Base-by-base conservation (phyloP, 2,329 filamentous ascomycete genomes). In the Diaporthe ampelina region DNA sequence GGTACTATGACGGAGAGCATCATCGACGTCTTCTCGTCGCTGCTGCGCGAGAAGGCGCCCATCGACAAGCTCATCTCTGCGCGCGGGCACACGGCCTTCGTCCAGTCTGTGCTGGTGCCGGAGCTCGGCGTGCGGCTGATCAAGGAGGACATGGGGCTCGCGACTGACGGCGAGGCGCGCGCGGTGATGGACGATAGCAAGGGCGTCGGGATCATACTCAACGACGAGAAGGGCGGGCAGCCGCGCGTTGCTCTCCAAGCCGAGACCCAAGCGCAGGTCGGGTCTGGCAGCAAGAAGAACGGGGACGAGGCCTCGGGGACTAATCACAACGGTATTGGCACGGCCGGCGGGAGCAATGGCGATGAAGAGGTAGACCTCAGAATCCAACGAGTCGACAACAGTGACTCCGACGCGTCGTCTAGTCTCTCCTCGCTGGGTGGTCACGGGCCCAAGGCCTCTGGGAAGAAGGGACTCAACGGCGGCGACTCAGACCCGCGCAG, bases 61-160 rank as follows among this genome's bases (percentile, higher is more conserved):
- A 86, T 88, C 70, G 94, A 96, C 80, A 84, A 86, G 21, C 85
- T 94, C 24, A 89, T 95, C 74, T 89, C 92, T 19, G 89, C 89
- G 1, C 87, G 92, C 43, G 93, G 93, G 1, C 88, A 92, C 48
- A 90, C 90, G 6, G 89, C 88, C 32, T 96, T 93, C 78, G 90
- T 95, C 3, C 93, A 95, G 82, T 87, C 88, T 0, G 94, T 96
- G 1, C 84, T 97, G 75, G 94, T 97, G 32, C 94, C 94, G 0
- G 95, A 97, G 81, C 80, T 91, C 77, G 85, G 88, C 32, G 84
- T 88, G 48, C 84, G 82, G 75, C 82, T 91, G 69, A 89, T 91
- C 76, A 87, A 86, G 82, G 88, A 91, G 77, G 90, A 91, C 75
- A 88, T 91, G 86, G 74, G 76, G 3, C 84, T 88, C 29, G 24